Percentiles rank a stretch among this genome's conserved stretches.
Evolutionary conservation across 2,329 filamentous ascomycete genomes (phyloP).

Genomic region (Pseudogymnoascus sp.): DNA sequence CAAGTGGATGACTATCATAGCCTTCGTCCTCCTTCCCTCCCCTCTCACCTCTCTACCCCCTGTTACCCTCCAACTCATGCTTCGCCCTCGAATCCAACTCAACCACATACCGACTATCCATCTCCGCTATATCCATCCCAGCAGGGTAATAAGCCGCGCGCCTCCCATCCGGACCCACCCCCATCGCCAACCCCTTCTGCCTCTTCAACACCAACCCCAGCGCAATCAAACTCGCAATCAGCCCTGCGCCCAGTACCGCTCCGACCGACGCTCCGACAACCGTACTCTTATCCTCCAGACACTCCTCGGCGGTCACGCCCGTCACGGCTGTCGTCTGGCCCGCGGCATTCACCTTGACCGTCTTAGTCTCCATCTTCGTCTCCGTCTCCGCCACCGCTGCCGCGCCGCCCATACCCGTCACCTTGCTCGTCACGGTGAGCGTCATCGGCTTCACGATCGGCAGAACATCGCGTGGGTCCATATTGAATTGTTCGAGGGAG

Average conservation of each 20-base stretch:
- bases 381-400: background rate
- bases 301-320: background rate
- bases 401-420: too few species aligned
- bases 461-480: background rate
- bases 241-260: background rate
- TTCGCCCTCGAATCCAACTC: background rate
- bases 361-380: background rate
- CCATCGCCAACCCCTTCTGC: background rate
- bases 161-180: background rate
- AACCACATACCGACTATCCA: slow-evolving; percentile 2
- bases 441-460: background rate
- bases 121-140: background rate
- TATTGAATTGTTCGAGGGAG: background rate
- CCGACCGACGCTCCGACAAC: background rate
- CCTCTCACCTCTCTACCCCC: too few species aligned
- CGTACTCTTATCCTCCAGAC: background rate
- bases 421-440: background rate
- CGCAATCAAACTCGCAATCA: background rate
- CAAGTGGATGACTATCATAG: too few species aligned
- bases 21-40: background rate
- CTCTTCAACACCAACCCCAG: background rate
- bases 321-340: background rate
- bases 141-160: background rate
- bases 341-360: background rate
- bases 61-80: background rate